These are phyloP conservation scores for Smithsoniella earleae DNA, from an alignment of 163 green algal species.

Conservation along the genomic window DNA sequence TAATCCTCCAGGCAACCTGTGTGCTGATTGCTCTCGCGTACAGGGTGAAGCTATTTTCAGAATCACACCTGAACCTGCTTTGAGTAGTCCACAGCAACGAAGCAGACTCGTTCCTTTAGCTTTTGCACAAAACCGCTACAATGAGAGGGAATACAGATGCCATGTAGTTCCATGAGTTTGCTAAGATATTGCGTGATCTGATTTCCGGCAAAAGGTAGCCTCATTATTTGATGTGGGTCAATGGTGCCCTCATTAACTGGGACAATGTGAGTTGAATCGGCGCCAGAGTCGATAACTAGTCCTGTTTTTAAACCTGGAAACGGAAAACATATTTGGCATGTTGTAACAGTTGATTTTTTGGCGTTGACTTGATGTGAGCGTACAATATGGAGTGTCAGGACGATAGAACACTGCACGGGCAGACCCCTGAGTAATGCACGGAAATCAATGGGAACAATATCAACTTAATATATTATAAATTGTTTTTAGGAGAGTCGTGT, in stretches of 20 bases:
- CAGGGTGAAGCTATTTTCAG: neutral
- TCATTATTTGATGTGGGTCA: constrained; percentile 22
- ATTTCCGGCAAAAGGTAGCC: constrained; percentile 1
- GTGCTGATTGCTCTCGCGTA: neutral
- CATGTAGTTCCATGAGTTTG: neutral
- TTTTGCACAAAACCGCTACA: neutral
- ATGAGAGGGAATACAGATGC: neutral
- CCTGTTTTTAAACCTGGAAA: constrained; percentile 3
- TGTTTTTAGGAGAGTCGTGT: too few relatives aligned
- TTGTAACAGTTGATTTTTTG: neutral
- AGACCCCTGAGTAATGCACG: neutral
- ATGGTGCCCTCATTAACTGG: neutral
- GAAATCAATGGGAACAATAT: neutral
- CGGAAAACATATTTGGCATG: neutral
- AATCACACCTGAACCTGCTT: neutral
- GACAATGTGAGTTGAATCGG: constrained; percentile 16
- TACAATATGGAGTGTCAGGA: neutral
- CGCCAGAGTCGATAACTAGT: constrained; percentile 13
- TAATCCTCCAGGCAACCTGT: neutral
- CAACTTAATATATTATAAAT: too few relatives aligned
- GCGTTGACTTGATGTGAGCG: neutral
- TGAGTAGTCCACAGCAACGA: neutral
- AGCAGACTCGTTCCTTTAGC: constrained; percentile 16
- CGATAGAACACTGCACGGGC: neutral
- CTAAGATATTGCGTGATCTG: constrained; percentile 3